phyloP scores from a whole-genome alignment of 306 rosid species.

The Rosa chinensis region DNA sequence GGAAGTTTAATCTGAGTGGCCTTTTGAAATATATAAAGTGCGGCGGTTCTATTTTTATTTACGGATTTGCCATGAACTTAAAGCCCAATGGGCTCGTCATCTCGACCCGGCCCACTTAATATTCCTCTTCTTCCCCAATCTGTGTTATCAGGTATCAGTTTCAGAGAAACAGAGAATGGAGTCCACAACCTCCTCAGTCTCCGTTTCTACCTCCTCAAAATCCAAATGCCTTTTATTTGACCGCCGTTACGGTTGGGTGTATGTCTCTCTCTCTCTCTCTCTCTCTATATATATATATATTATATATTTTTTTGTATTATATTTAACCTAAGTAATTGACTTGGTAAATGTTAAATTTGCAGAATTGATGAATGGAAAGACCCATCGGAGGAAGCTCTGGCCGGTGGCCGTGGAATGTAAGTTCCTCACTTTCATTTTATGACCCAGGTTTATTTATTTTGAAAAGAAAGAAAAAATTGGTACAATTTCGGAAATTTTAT shows the following conservation, averaged over 20 bases:
- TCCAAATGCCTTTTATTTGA: slow-evolving; percentile 76
- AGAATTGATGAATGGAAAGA: slow-evolving; percentile 93
- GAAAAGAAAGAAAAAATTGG: neutral
- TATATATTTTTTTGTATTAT: neutral
- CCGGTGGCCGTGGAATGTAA: slow-evolving; percentile 93
- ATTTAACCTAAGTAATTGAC: neutral
- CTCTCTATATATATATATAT: neutral
- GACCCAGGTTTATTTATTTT: slow-evolving; percentile 5
- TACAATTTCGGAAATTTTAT: neutral
- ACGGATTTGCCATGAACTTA: neutral
- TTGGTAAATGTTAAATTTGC: slow-evolving; percentile 16
- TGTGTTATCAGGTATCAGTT: neutral
- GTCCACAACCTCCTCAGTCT: neutral
- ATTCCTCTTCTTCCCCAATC: neutral
- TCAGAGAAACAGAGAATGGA: slow-evolving; percentile 1
- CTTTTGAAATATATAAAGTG: neutral
- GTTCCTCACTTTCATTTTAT: slow-evolving; percentile 16
- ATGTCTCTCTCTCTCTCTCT: slow-evolving; percentile 25
- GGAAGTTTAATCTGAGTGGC: neutral
- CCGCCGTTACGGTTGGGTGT: slow-evolving; percentile 98
- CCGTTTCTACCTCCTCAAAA: slow-evolving; percentile 26
- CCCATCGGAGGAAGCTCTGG: slow-evolving; percentile 83
- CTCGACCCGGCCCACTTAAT: neutral
- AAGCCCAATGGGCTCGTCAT: neutral
- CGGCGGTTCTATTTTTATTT: neutral